A percentile compares a stretch with the other conserved stretches of the same genome.
These are phyloP conservation scores for Hortaea sp. DNA, from an alignment of 2,329 filamentous ascomycete species.

Conservation along the genomic window DNA sequence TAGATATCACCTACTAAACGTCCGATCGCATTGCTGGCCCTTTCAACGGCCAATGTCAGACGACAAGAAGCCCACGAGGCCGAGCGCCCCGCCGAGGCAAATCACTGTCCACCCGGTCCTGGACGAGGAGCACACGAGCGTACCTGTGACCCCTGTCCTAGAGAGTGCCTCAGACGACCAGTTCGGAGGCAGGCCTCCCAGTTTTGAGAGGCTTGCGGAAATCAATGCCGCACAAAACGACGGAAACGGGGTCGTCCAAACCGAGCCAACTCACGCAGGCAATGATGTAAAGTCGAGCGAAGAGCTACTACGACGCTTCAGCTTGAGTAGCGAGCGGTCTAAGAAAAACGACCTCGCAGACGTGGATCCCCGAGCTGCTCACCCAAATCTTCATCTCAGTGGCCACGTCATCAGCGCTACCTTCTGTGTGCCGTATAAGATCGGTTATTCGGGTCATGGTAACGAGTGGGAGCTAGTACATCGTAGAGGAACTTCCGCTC, in stretches of 20 bases:
- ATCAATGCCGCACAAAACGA: not conserved
- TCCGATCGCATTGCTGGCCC: no score
- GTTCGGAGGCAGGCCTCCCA: not conserved
- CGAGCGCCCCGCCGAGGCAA: not conserved
- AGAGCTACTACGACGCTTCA: slow-evolving; percentile 45
- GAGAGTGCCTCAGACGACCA: slow-evolving; percentile 5
- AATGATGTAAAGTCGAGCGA: slow-evolving; percentile 29
- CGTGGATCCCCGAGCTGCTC: slow-evolving; percentile 44
- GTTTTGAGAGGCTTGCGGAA: not conserved
- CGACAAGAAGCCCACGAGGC: not conserved
- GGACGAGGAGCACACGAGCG: slow-evolving; percentile 3
- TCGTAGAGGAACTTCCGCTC: slow-evolving; percentile 77
- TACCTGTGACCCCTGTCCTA: slow-evolving; percentile 18
- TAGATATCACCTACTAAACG: no score
- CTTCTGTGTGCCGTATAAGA: slow-evolving; percentile 53
- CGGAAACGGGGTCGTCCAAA: not conserved
- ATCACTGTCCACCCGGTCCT: slow-evolving; percentile 3
- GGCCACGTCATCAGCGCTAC: slow-evolving; percentile 55
- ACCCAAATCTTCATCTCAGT: slow-evolving; percentile 49
- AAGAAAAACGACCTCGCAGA: slow-evolving; percentile 35
- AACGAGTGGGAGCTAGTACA: slow-evolving; percentile 52
- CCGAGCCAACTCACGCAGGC: not conserved
- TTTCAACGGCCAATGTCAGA: not conserved
- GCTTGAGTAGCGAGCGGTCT: slow-evolving; percentile 29
- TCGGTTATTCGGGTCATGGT: slow-evolving; percentile 49